These are phyloP conservation scores for Aspergillus steynii DNA, from an alignment of 495 filamentous ascomycete species.

Conservation along the genomic window DNA sequence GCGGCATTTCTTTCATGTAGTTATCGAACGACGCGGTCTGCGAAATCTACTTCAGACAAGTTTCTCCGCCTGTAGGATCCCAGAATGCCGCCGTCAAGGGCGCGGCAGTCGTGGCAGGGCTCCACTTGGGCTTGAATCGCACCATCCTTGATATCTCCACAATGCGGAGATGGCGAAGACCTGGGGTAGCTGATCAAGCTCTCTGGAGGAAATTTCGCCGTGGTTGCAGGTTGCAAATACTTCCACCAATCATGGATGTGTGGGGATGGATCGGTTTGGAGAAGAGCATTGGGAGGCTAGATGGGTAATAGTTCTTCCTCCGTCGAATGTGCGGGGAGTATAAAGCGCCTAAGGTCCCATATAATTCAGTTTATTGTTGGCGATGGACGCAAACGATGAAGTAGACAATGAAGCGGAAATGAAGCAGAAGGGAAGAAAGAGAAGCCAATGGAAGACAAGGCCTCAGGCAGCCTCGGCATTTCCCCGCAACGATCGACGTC, in stretches of 20 bases:
- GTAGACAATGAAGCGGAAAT: no score
- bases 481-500: no score
- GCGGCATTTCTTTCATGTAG: not conserved
- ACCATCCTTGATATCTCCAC: constrained; percentile 1
- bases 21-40: not conserved
- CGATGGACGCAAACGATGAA: not conserved
- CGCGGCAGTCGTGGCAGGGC: not conserved
- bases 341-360: not conserved
- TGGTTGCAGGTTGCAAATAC: not conserved
- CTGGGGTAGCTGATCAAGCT: not conserved
- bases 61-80: constrained; percentile 39
- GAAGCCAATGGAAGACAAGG: not conserved
- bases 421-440: no score
- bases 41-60: not conserved
- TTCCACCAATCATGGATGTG: constrained; percentile 12
- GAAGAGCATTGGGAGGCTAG: not conserved
- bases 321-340: not conserved
- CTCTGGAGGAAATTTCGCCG: constrained; percentile 16
- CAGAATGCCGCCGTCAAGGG: not conserved
- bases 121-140: not conserved
- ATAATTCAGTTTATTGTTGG: not conserved
- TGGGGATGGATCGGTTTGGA: not conserved
- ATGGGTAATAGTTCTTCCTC: not conserved
- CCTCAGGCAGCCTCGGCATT: not conserved
- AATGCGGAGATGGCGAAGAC: constrained; percentile 1